phyloP scores from a whole-genome alignment of 2,329 filamentous ascomycete genomes.

The Hypoxylon sp. region DNA sequence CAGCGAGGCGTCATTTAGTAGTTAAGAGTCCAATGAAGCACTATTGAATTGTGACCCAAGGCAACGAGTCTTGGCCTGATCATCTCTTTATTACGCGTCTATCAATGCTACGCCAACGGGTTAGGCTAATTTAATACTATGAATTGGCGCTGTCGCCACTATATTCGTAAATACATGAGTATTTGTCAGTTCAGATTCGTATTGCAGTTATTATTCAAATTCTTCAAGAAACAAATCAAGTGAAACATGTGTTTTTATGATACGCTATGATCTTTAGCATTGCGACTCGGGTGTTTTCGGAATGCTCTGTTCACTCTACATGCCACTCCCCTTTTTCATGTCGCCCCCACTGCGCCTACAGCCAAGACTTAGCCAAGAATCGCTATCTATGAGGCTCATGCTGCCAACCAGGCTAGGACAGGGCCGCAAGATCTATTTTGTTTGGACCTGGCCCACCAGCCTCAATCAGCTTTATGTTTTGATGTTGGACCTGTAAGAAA shows the following conservation, averaged over 20 bases:
- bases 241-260: constrained; percentile 32
- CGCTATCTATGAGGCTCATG: constrained; percentile 45
- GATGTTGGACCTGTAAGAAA: constrained; percentile 42
- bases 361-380: constrained; percentile 40
- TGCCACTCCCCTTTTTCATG: constrained; percentile 19
- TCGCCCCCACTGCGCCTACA: constrained; percentile 38
- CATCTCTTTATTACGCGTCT: constrained; percentile 35
- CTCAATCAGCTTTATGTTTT: constrained; percentile 48
- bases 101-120: constrained; percentile 10
- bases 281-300: constrained; percentile 40
- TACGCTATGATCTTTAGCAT: constrained; percentile 33
- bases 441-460: constrained; percentile 40
- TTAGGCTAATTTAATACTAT: constrained; percentile 8
- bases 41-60: constrained; percentile 32
- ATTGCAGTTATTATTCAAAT: background rate
- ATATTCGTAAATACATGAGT: constrained; percentile 4
- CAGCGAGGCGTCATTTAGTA: constrained; percentile 15
- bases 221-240: constrained; percentile 31
- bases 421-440: constrained; percentile 32
- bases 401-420: constrained; percentile 21
- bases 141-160: background rate
- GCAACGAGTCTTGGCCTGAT: constrained; percentile 30
- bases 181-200: constrained; percentile 2
- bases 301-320: constrained; percentile 10
- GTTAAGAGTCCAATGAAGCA: constrained; percentile 20